These are phyloP conservation scores for Yamadazyma takamatsuzukensis DNA, from an alignment of 805 yeast genomes.

Conservation along the genomic window DNA sequence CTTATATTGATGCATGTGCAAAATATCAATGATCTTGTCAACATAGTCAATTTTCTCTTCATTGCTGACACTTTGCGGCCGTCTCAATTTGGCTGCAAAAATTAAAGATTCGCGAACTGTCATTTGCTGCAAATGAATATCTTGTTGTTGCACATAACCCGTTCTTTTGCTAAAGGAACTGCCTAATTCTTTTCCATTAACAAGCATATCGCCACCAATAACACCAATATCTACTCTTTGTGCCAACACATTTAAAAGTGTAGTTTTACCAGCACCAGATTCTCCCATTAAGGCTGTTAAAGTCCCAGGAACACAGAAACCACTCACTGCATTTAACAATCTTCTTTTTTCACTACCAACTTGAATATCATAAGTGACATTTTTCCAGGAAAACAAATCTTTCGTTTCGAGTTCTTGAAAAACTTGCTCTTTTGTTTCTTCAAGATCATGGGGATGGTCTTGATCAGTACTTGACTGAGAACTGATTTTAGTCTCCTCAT, in stretches of 20 bases:
- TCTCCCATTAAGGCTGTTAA: conserved; percentile 83
- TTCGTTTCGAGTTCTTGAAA: conserved; percentile 5
- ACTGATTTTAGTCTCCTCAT: not conserved
- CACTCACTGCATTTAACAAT: conserved; percentile 43
- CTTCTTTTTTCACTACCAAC: conserved; percentile 34
- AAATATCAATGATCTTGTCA: conserved; percentile 59
- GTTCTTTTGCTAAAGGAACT: conserved; percentile 70
- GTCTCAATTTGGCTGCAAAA: conserved; percentile 72
- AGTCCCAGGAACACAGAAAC: conserved; percentile 79
- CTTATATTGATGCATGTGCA: conserved; percentile 67
- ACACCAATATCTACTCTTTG: conserved; percentile 70
- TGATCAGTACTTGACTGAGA: not conserved
- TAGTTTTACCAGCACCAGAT: conserved; percentile 86
- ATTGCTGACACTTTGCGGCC: conserved; percentile 53
- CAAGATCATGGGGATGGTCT: not conserved
- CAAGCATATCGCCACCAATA: conserved; percentile 60
- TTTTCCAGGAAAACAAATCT: conserved; percentile 37
- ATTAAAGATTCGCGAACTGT: conserved; percentile 73
- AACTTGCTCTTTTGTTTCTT: not conserved
- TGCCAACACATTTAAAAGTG: conserved; percentile 67
- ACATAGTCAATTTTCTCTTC: conserved; percentile 64
- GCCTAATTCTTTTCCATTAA: conserved; percentile 63
- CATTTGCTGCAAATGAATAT: conserved; percentile 62
- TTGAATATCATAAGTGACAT: conserved; percentile 34
- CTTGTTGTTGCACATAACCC: conserved; percentile 82